phyloP scores from a whole-genome alignment of 768 basidiomycete species.

The Kwoniella sp. region DNA sequence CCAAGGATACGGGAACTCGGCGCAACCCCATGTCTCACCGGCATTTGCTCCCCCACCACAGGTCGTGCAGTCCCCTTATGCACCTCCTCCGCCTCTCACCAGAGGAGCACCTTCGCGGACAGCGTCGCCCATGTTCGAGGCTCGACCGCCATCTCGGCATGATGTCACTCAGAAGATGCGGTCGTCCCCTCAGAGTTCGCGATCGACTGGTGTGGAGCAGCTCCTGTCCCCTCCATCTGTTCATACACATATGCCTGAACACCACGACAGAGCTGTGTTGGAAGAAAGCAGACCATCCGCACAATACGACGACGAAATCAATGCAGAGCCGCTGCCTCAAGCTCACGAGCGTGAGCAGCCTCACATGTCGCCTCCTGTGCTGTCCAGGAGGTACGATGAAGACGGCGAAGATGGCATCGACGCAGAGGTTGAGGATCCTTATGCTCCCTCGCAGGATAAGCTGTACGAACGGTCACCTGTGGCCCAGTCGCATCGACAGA shows the following conservation, averaged over 20 bases:
- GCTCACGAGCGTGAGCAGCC: background rate
- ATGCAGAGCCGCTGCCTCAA: background rate
- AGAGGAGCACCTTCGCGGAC: slow-evolving; percentile 16
- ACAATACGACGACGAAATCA: background rate
- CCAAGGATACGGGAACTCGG: background rate
- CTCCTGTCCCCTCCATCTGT: slow-evolving; percentile 11
- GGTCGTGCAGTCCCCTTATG: slow-evolving; percentile 9
- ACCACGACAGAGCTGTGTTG: background rate
- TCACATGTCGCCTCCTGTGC: slow-evolving; percentile 15
- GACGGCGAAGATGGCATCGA: slow-evolving; percentile 17
- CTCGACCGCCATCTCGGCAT: slow-evolving; percentile 17
- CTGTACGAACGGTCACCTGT: background rate
- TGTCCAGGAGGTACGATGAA: slow-evolving; percentile 19
- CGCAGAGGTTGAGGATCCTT: slow-evolving; percentile 1
- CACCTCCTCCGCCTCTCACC: slow-evolving; percentile 15
- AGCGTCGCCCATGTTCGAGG: slow-evolving; percentile 18
- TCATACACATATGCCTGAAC: background rate
- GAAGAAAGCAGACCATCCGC: background rate
- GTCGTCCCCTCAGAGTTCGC: slow-evolving; percentile 6
- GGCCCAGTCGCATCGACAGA: background rate
- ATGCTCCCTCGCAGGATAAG: background rate
- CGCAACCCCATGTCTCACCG: background rate
- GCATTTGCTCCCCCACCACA: slow-evolving; percentile 16
- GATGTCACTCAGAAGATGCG: slow-evolving; percentile 15
- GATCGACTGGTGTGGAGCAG: slow-evolving; percentile 3